A percentile compares a stretch with the other conserved stretches of the same genome.
These are phyloP conservation scores for Trebouxia sp. DNA, from an alignment of 139 green algal genomes.

Conservation along the genomic window DNA sequence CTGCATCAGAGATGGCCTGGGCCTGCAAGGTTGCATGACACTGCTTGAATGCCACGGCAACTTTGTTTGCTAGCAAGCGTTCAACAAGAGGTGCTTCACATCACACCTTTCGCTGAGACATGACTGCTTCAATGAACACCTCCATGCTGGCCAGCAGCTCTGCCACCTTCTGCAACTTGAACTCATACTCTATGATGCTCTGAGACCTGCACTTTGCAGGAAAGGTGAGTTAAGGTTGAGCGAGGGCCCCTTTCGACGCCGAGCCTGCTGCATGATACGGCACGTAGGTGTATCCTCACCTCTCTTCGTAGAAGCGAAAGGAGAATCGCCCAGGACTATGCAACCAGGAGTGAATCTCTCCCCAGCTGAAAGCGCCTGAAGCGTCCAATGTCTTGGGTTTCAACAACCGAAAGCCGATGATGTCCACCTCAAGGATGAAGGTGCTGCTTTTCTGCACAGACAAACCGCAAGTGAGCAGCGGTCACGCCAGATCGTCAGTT, in stretches of 20 bases:
- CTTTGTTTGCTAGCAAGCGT: too few relatives aligned
- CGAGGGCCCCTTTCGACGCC: too few relatives aligned
- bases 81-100: not conserved
- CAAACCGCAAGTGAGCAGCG: not conserved
- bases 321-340: slow-evolving; percentile 4
- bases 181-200: not conserved
- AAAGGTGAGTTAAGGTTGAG: too few relatives aligned
- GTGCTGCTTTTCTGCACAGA: not conserved
- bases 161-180: slow-evolving; percentile 12
- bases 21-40: too few relatives aligned
- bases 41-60: too few relatives aligned
- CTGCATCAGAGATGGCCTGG: slow-evolving; percentile 5
- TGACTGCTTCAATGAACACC: not conserved
- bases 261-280: too few relatives aligned
- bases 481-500: not conserved
- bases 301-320: slow-evolving; percentile 11
- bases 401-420: not conserved
- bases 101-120: not conserved
- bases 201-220: slow-evolving; percentile 21
- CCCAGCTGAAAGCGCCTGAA: not conserved
- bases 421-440: not conserved
- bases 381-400: slow-evolving; percentile 7
- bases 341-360: slow-evolving; percentile 11
- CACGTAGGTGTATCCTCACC: too few relatives aligned
- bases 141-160: not conserved